A percentile compares a stretch with the other conserved stretches of the same genome.
Evolutionary conservation across 768 basidiomycete species (phyloP).

Genomic region (Cubamyces sp.): DNA sequence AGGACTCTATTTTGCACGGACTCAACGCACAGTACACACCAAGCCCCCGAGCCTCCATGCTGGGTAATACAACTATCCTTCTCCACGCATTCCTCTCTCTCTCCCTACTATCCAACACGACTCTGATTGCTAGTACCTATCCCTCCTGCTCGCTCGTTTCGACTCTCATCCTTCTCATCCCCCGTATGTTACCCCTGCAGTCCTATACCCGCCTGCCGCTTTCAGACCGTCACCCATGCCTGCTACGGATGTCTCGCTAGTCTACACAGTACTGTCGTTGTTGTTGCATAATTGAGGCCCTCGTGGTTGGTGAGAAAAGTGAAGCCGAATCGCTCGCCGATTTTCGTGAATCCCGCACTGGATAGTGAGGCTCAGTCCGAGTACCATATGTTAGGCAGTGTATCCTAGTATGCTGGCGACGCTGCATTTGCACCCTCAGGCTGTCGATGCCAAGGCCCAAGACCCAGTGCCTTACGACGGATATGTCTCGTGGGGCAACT

Average conservation of each 20-base stretch:
- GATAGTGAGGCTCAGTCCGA: not conserved
- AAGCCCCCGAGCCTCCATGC: not conserved
- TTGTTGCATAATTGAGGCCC: slow-evolving; percentile 23
- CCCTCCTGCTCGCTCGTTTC: slow-evolving; percentile 7
- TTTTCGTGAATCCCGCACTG: not conserved
- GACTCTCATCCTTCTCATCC: slow-evolving; percentile 1
- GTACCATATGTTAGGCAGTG: not conserved
- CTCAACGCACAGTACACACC: slow-evolving; percentile 19
- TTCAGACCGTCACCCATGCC: slow-evolving; percentile 19
- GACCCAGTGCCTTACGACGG: too few relatives aligned
- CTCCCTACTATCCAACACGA: slow-evolving; percentile 16
- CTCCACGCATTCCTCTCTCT: slow-evolving; percentile 14
- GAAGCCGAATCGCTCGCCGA: not conserved
- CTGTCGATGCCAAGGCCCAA: too few relatives aligned
- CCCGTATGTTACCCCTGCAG: slow-evolving; percentile 28
- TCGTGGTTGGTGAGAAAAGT: slow-evolving; percentile 14
- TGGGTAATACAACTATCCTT: slow-evolving; percentile 22
- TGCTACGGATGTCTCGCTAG: slow-evolving; percentile 27
- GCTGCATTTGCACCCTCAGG: too few relatives aligned
- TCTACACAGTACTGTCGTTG: slow-evolving; percentile 27
- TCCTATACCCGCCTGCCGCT: slow-evolving; percentile 25
- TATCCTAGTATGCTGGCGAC: too few relatives aligned
- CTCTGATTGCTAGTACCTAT: slow-evolving; percentile 11
- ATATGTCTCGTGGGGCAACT: too few relatives aligned
- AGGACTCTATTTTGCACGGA: slow-evolving; percentile 4